Evolutionary conservation across 2,329 filamentous ascomycete genomes (phyloP).

Genomic region (Calonectria honghensis): DNA sequence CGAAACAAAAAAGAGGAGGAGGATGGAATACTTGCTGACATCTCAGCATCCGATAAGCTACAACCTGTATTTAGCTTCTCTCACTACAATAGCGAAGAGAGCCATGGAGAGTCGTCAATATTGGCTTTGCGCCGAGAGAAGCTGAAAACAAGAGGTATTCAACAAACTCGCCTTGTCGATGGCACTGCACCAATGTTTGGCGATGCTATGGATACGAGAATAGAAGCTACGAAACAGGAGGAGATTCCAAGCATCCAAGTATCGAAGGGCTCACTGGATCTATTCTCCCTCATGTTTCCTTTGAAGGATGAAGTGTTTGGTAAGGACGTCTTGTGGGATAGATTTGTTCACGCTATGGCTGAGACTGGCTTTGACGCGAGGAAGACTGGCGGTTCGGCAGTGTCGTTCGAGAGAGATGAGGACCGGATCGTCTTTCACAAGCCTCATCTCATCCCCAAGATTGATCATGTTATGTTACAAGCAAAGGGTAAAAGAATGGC

Average conservation of each 20-base stretch:
- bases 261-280: constrained; percentile 8
- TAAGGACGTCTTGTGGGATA: constrained; percentile 34
- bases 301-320: constrained; percentile 6
- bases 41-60: no score
- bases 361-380: constrained; percentile 32
- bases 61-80: no score
- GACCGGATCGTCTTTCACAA: constrained; percentile 37
- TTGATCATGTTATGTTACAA: constrained; percentile 34
- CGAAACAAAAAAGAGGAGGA: no score
- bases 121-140: background rate
- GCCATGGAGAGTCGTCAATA: no score
- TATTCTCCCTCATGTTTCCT: constrained; percentile 34
- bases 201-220: background rate
- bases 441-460: constrained; percentile 35
- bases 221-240: background rate
- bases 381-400: constrained; percentile 27
- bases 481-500: constrained; percentile 21
- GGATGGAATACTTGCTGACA: no score
- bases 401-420: constrained; percentile 28
- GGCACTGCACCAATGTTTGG: background rate
- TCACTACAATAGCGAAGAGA: no score
- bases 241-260: background rate
- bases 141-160: background rate
- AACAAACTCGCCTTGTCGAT: background rate
- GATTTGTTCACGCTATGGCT: constrained; percentile 33